Percentiles rank a stretch among this genome's conserved stretches.
Evolutionary conservation across 129 eudicot genomes (phyloP).

Genomic region (Chrysanthemum seticuspe): DNA sequence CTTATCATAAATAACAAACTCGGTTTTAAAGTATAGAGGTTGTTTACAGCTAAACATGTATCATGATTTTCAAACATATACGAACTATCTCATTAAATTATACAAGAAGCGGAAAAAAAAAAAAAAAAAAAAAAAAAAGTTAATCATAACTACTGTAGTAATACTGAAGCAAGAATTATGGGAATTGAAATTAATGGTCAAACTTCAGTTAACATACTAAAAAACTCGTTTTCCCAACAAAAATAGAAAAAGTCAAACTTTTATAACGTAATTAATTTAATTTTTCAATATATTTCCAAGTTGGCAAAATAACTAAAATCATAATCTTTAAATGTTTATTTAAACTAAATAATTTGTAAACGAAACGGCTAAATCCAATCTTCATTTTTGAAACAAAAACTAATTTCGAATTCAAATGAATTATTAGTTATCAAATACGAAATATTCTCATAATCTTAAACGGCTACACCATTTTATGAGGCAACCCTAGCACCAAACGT

Average conservation of each 20-base stretch:
- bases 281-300: too few relatives aligned
- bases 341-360: constrained; percentile 4
- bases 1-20: too few relatives aligned
- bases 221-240: neutral
- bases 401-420: constrained; percentile 16
- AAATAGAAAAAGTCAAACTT: neutral
- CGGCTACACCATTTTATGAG: constrained; percentile 18
- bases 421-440: constrained; percentile 21
- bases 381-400: neutral
- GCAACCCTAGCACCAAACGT: constrained; percentile 22
- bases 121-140: neutral
- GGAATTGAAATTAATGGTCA: neutral
- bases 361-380: constrained; percentile 24
- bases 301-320: neutral
- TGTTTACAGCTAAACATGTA: too few relatives aligned
- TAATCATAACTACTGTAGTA: neutral
- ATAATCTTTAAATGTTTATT: neutral
- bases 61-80: too few relatives aligned
- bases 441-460: constrained; percentile 28
- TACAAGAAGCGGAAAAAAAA: too few relatives aligned
- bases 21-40: too few relatives aligned
- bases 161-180: neutral
- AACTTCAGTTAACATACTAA: neutral
- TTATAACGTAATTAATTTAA: too few relatives aligned
- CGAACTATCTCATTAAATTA: too few relatives aligned